Percentiles rank a stretch among this genome's conserved stretches.
Conservation (phyloP, 2,329 filamentous ascomycete genomes). For the Colletotrichum godetiae region DNA sequence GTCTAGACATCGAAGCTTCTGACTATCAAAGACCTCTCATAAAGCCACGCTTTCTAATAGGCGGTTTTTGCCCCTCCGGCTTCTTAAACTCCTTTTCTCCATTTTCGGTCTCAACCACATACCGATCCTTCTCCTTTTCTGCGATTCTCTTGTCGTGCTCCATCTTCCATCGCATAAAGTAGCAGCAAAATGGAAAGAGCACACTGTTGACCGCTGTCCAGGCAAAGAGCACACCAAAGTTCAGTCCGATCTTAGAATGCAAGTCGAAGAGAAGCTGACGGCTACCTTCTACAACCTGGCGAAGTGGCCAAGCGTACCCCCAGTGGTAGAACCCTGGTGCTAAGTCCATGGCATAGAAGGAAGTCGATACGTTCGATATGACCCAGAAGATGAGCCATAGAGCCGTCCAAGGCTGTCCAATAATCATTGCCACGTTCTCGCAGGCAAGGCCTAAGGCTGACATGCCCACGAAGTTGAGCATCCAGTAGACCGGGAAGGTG, state of each 20-base stretch:
- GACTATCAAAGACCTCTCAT: constrained; percentile 42
- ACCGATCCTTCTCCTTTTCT: constrained; percentile 41
- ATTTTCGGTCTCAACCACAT: constrained; percentile 39
- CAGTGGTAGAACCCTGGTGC: constrained; percentile 69
- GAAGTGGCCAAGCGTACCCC: constrained; percentile 73
- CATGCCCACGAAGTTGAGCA: constrained; percentile 73
- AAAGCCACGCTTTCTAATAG: constrained; percentile 45
- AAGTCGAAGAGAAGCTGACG: constrained; percentile 71
- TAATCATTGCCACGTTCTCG: constrained; percentile 73
- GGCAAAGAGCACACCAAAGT: constrained; percentile 70
- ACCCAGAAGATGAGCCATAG: constrained; percentile 77
- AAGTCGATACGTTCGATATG: constrained; percentile 71
- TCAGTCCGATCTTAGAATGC: constrained; percentile 66
- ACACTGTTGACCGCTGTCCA: constrained; percentile 65
- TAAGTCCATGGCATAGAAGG: constrained; percentile 70
- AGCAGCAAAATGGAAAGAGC: constrained; percentile 63
- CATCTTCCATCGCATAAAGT: constrained; percentile 55
- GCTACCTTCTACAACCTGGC: constrained; percentile 69
- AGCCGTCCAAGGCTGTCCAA: constrained; percentile 69
- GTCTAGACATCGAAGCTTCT: too few relatives aligned
- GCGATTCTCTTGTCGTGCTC: constrained; percentile 43
- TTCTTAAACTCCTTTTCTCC: constrained; percentile 43
- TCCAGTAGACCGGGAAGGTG: constrained; percentile 72
- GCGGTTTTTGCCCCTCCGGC: constrained; percentile 41
- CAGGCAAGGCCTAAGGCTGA: constrained; percentile 70